Percentiles rank a stretch among this genome's conserved stretches.
phyloP scores from a whole-genome alignment of 2,329 filamentous ascomycete species.

The Pezicula neosporulosa region DNA sequence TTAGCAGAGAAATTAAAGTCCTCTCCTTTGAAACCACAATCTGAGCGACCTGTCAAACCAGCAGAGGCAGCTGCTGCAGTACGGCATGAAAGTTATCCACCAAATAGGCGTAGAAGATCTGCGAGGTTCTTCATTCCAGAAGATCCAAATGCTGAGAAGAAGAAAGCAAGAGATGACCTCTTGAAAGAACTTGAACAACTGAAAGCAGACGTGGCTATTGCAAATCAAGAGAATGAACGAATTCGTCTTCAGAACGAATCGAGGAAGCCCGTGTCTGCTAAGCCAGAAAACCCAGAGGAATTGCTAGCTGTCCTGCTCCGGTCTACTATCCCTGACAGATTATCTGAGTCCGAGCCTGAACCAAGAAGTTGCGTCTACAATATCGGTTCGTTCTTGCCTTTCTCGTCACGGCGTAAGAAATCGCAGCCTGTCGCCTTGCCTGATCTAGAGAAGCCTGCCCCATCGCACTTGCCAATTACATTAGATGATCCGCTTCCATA shows the following conservation, averaged over 20 bases:
- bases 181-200: conserved; percentile 52
- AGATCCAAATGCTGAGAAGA: conserved; percentile 41
- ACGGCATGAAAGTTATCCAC: conserved; percentile 1
- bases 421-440: conserved; percentile 23
- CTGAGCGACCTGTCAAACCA: neutral
- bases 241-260: conserved; percentile 39
- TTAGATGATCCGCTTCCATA: conserved; percentile 65
- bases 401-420: conserved; percentile 17
- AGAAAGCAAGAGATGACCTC: conserved; percentile 48
- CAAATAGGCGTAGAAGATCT: conserved; percentile 20
- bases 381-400: conserved; percentile 27
- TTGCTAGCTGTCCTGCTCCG: conserved; percentile 21
- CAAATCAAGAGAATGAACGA: conserved; percentile 55
- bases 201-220: conserved; percentile 53
- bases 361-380: conserved; percentile 24
- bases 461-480: conserved; percentile 63
- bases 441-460: conserved; percentile 36
- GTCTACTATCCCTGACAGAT: conserved; percentile 13
- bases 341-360: conserved; percentile 9
- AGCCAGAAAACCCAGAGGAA: conserved; percentile 36
- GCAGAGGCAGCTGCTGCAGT: conserved; percentile 8
- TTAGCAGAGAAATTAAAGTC: conserved; percentile 23
- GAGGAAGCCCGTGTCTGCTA: conserved; percentile 33
- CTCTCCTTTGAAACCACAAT: conserved; percentile 28
- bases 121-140: conserved; percentile 21